Base-by-base conservation (phyloP, 768 basidiomycete genomes). In the Gloeopeniophorella convolvens region DNA sequence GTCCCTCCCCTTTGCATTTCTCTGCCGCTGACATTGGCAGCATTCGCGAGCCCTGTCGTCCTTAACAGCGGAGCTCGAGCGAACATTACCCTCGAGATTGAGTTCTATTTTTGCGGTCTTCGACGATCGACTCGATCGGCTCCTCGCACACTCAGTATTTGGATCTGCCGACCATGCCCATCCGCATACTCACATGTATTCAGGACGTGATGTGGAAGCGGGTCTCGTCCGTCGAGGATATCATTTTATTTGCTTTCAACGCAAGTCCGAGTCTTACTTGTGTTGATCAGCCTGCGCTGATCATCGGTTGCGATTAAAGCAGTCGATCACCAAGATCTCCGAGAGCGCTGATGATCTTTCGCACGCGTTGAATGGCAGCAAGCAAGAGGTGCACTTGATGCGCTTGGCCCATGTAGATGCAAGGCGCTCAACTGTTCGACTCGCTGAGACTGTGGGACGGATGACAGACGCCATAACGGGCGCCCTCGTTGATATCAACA, bases 401-500 rank as follows among this genome's bases (percentile, higher is more conserved):
- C 36, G 42, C 32, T 15, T 40, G 3, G 42, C 51, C 16, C 55
- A 56, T 34, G 42, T 13, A 18, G 48, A 50, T 48, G 48, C 48
- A 4, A 40, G 36, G 8, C 48, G 44, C n/a, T 54, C 32, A 23
- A 39, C 56, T 8, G 40, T 41, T 8, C 40, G 41, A 7, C 57
- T 58, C 9, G 40, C 40, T 28, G 55, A 20, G 33, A 30, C 46
- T 11, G 8, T 58, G n/a, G 27, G 41, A 21, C 42, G 6, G 15
- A 49, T 55, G 44, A 46, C 55, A 13, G 56, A 51, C 24, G 48
- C 46, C 12, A 42, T 39, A 4, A 33, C 48, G 39, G 31, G 12
- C n/a, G 48, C 56, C 3, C 48, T 50, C 20, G 21, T 27, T 32
- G 48, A 56, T 20, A 46, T 57, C 18, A 45, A 56, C 31, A 32